Evolutionary conservation across 2,329 filamentous ascomycete species (phyloP).

Genomic region (Alternaria novae-zelandiae): DNA sequence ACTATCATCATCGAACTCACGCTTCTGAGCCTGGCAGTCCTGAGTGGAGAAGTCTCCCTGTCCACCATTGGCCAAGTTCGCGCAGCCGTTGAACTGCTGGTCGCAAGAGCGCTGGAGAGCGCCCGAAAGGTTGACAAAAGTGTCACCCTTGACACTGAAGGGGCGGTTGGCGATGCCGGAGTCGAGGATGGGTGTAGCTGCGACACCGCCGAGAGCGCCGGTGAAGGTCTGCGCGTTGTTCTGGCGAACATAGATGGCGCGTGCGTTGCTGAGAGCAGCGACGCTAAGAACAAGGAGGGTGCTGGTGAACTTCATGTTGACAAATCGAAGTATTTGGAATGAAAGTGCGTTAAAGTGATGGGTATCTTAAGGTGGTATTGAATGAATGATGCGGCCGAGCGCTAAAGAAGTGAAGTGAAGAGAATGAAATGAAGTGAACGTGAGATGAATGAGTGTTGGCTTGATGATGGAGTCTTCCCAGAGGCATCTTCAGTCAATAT

Average conservation of each 20-base stretch:
- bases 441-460: background rate
- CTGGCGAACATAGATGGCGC: constrained; percentile 29
- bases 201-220: constrained; percentile 59
- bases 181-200: constrained; percentile 59
- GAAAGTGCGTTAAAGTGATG: background rate
- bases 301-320: constrained; percentile 35
- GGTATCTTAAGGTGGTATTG: constrained; percentile 4
- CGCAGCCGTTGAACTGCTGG: constrained; percentile 68
- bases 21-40: constrained; percentile 65
- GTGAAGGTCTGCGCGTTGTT: constrained; percentile 48
- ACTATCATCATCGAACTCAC: constrained; percentile 18
- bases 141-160: constrained; percentile 39
- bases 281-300: constrained; percentile 25
- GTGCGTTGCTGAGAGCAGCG: constrained; percentile 24
- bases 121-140: constrained; percentile 62
- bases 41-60: constrained; percentile 49
- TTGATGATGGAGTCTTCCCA: constrained; percentile 3
- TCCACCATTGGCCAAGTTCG: constrained; percentile 63
- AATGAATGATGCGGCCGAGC: constrained; percentile 29
- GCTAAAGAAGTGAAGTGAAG: constrained; percentile 22
- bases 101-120: constrained; percentile 68
- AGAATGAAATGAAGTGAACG: constrained; percentile 16
- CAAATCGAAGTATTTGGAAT: background rate
- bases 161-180: constrained; percentile 57
- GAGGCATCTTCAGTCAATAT: background rate